These are phyloP conservation scores for Globisporangium echinulatum DNA, from an alignment of 352 stramenopile species.

Conservation along the genomic window DNA sequence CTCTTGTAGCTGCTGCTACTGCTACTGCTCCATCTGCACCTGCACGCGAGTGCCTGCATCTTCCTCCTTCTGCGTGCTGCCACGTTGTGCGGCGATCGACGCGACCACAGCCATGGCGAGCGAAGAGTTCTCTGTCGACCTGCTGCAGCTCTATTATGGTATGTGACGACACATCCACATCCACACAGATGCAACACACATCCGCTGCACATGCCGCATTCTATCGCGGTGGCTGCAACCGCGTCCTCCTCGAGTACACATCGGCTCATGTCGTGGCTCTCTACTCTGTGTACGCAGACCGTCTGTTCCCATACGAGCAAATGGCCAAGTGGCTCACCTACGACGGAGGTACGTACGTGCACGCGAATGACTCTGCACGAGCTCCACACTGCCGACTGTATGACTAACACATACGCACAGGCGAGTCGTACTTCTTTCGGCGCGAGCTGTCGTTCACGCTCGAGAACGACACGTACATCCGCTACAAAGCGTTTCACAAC, in stretches of 20 bases:
- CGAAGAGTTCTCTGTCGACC: constrained; percentile 78
- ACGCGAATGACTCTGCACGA: not conserved
- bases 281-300: constrained; percentile 29
- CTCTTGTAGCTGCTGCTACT: no score
- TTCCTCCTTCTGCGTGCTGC: no score
- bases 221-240: not conserved
- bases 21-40: no score
- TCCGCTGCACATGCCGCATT: no score
- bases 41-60: no score
- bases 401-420: constrained; percentile 15
- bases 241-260: not conserved
- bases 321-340: constrained; percentile 83
- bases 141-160: constrained; percentile 87
- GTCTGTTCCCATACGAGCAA: constrained; percentile 83
- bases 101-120: constrained; percentile 33
- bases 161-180: not conserved
- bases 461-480: constrained; percentile 99
- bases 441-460: constrained; percentile 98
- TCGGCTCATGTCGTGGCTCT: not conserved
- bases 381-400: not conserved
- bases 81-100: no score
- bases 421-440: constrained; percentile 76
- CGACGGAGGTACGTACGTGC: constrained; percentile 41
- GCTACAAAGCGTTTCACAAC: constrained; percentile 94
- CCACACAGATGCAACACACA: not conserved